Evolutionary conservation across 805 yeast species (phyloP), one percentile per base, ranked within the genome.

Genomic region (Nakazawaea peltata): DNA sequence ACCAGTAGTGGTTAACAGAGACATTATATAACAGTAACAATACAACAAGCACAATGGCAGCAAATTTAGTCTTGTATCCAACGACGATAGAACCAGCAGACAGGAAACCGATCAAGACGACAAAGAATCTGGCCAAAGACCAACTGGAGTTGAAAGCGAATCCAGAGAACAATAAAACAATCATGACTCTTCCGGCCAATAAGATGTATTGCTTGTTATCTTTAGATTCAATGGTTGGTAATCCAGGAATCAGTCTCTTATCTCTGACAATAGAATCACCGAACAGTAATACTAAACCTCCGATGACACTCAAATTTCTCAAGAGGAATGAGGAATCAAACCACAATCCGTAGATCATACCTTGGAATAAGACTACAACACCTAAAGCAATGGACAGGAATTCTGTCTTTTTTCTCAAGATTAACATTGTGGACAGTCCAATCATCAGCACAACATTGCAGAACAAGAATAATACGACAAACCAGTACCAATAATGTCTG

Each of bases 21-120:
- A 85, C 56, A 60, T 92, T 88, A 69, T 84, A 86, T 43, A 80
- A 59, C 42, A 81, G 67, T 45, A 90, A 70, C 47, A 86, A 61
- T 15, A 81, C 60, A 17, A 88, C 83, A 50, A 77, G 64, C 11
- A 75, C 56, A 15, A 74, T 69, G 1, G 97, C 95, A 22, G 92
- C 79, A 45, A 87, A 74, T 54, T 86, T 86, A 31, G 97, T 88
- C 63, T 86, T 87, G 71, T 77, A 92, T 23, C 98, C 98, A 45
- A 90, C 74, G 17, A 82, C 86, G 42, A 90, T 88, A 39, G 88
- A 75, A 24, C 74, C 65, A 53, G 92, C 82, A 10, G 80, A 71
- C 14, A 69, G 56, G 26, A 82, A 69, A 9, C 95, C 94, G 37
- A 83, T 50, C 23, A 85, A 55, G 37, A 84, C 80, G 38, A 81